A percentile compares a stretch with the other conserved stretches of the same genome.
phyloP scores from a whole-genome alignment of 345 rosid species.

The Melastoma malabathricum region DNA sequence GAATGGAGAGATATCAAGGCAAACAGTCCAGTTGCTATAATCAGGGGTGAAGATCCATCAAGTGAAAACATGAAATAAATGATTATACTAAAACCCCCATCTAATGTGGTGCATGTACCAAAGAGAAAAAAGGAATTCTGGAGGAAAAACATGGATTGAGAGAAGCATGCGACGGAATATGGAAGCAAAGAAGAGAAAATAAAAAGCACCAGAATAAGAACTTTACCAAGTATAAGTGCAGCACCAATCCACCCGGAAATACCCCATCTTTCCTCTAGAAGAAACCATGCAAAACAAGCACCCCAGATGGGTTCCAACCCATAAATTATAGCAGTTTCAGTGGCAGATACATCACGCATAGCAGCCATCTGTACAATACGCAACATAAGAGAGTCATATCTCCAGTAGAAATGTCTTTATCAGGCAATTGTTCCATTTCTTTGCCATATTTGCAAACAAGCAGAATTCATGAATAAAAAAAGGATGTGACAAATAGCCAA shows the following conservation, averaged over 20 bases:
- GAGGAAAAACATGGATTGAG: no score
- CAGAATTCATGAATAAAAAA: no score
- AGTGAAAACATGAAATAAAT: no score
- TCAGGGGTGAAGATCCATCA: no score
- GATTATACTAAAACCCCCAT: no score
- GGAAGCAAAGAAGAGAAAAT: not conserved
- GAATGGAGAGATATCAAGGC: not conserved
- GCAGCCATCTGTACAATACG: conserved; percentile 33
- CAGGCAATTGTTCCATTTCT: not conserved
- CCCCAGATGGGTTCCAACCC: conserved; percentile 68
- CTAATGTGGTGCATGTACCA: no score
- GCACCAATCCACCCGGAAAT: conserved; percentile 51
- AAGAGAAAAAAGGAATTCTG: no score
- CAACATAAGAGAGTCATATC: not conserved
- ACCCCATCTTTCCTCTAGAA: conserved; percentile 63
- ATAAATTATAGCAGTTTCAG: conserved; percentile 44
- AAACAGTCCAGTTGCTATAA: no score
- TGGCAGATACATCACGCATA: conserved; percentile 47
- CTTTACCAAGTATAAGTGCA: conserved; percentile 42
- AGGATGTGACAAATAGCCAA: no score
- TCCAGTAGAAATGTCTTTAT: not conserved
- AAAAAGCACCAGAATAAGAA: not conserved
- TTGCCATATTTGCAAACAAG: no score
- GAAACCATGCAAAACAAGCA: conserved; percentile 61
- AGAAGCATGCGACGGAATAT: no score